A percentile compares a stretch with the other conserved stretches of the same genome.
These are phyloP conservation scores for Clitopilus passeckerianus DNA, from an alignment of 768 basidiomycete species.

Conservation along the genomic window DNA sequence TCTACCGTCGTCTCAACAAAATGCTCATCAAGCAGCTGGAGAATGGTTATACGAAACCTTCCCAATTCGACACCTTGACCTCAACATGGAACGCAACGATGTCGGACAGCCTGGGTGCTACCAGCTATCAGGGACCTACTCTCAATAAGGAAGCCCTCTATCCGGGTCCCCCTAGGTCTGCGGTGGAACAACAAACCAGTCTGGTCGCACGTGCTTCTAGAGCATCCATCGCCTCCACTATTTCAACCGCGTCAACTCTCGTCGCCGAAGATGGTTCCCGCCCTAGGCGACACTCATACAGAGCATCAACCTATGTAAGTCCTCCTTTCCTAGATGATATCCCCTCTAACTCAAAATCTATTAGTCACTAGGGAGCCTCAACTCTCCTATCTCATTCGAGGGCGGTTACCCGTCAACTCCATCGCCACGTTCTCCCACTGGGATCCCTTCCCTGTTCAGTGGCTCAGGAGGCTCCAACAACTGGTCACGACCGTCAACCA, in stretches of 20 bases:
- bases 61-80: conserved; percentile 16
- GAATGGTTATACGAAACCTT: conserved; percentile 21
- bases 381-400: not conserved
- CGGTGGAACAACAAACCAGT: not conserved
- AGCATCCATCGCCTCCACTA: conserved; percentile 10
- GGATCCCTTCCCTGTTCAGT: not conserved
- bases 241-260: conserved; percentile 17
- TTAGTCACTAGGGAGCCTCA: no score
- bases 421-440: not conserved
- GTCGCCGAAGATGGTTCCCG: conserved; percentile 17
- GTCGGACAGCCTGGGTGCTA: not conserved
- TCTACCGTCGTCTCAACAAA: conserved; percentile 17
- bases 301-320: no score
- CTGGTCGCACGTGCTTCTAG: not conserved
- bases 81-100: conserved; percentile 3
- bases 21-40: conserved; percentile 19
- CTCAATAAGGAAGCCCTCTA: not conserved
- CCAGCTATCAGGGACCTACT: not conserved
- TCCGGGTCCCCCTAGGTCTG: not conserved
- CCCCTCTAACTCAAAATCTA: no score
- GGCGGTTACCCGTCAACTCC: not conserved
- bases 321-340: no score
- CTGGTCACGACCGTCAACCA: not conserved
- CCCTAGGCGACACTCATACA: not conserved
- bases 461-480: not conserved